Evolutionary conservation across 768 basidiomycete genomes (phyloP).

Genomic region (Pulveroboletus sp.): DNA sequence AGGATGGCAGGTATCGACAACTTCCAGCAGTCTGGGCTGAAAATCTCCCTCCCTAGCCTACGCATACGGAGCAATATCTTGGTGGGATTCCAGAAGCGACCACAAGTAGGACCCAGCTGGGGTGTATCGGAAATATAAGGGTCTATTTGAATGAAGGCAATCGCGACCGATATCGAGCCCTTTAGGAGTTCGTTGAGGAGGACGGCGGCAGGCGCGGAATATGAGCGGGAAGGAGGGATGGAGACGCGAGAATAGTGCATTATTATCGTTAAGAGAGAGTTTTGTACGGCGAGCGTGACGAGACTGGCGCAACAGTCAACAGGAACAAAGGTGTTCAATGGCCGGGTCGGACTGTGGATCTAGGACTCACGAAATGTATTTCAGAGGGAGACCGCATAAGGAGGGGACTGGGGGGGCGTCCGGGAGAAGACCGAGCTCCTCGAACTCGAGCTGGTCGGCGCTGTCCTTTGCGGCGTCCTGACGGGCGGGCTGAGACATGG

Average conservation of each 20-base stretch:
- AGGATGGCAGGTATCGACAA: conserved; percentile 94
- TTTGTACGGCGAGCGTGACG: conserved; percentile 86
- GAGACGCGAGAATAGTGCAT: conserved; percentile 96
- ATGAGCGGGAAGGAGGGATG: conserved; percentile 66
- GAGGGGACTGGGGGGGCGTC: conserved; percentile 43
- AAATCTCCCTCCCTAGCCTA: conserved; percentile 62
- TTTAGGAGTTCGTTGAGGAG: conserved; percentile 93
- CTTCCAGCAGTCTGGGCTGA: conserved; percentile 95
- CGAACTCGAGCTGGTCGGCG: conserved; percentile 41
- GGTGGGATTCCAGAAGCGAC: conserved; percentile 36
- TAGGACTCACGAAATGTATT: conserved; percentile 70
- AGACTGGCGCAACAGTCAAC: conserved; percentile 42
- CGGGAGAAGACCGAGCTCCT: conserved; percentile 42
- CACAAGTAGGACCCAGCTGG: conserved; percentile 28
- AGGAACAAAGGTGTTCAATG: no score
- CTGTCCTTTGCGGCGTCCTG: conserved; percentile 27
- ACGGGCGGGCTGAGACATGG: conserved; percentile 23
- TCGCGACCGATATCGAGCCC: conserved; percentile 77
- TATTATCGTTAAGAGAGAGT: conserved; percentile 84
- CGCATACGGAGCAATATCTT: conserved; percentile 45
- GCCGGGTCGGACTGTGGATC: conserved; percentile 3
- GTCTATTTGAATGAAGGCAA: conserved; percentile 72
- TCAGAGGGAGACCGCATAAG: conserved; percentile 67
- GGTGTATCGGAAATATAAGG: conserved; percentile 28
- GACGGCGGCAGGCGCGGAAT: conserved; percentile 93